These are phyloP conservation scores for Colletotrichum trifolii DNA, from an alignment of 2,329 filamentous ascomycete genomes.

Conservation along the genomic window DNA sequence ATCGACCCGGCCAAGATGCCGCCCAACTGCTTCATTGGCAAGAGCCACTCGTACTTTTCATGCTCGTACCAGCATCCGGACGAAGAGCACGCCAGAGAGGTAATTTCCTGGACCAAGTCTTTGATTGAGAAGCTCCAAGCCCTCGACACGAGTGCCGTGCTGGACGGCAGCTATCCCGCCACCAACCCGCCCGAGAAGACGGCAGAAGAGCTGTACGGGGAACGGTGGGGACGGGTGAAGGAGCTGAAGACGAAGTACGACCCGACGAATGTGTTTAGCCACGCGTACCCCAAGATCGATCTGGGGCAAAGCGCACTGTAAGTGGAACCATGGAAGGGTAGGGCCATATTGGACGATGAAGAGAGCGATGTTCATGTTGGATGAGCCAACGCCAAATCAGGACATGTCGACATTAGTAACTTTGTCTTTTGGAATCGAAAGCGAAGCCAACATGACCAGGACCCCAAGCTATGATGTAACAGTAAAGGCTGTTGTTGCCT, in stretches of 20 bases:
- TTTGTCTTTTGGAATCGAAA: too few species aligned
- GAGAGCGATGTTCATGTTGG: too few species aligned
- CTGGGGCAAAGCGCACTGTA: neutral
- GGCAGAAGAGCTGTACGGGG: constrained; percentile 8
- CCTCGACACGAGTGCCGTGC: neutral
- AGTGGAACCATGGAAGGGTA: too few species aligned
- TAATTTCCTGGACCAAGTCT: neutral
- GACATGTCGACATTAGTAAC: too few species aligned
- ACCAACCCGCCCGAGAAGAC: constrained; percentile 9
- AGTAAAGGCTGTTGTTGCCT: too few species aligned
- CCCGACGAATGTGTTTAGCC: constrained; percentile 4
- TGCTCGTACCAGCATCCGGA: constrained; percentile 8
- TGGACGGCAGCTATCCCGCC: constrained; percentile 5
- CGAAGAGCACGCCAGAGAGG: neutral
- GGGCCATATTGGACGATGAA: too few species aligned
- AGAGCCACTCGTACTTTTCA: constrained; percentile 15
- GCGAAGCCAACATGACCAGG: too few species aligned
- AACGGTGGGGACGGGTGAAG: constrained; percentile 10
- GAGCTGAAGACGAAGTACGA: constrained; percentile 15
- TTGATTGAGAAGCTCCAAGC: neutral
- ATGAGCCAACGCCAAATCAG: too few species aligned
- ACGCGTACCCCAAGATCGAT: neutral
- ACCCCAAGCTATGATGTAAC: too few species aligned
- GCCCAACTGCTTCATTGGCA: constrained; percentile 14
- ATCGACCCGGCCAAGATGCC: constrained; percentile 8